Base-by-base conservation (phyloP, 1,139 yeast species). In the Sugiyamaella castrensis region DNA sequence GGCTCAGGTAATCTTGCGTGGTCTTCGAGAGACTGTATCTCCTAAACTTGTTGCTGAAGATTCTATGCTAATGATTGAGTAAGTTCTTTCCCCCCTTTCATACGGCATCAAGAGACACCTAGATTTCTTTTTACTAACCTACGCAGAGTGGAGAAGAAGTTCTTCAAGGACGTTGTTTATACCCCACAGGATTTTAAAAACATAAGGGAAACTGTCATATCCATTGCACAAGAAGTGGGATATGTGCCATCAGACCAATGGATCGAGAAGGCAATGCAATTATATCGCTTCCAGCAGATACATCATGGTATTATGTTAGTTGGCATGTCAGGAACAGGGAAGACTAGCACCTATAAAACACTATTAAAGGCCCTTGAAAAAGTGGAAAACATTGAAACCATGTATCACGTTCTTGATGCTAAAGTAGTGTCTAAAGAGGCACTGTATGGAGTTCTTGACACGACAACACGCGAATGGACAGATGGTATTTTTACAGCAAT, bases 391-490 rank as follows among this genome's bases (percentile, higher is more conserved):
- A 55, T 57, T 2, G 82, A 79, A 13, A 72, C 71, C 45, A 60
- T 71, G 1, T 59, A 65, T 2, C 76, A 75, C 55, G 68, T 72
- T 1, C 76, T 92, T 40, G 95, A 89, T 62, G 83, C 96, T 2
- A 89, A 88, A 60, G 86, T 85, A 1, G 59, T 87, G 55, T 65
- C 78, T 0, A 92, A 91, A 60, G 80, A 76, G 8, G 72, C 75
- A 0, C 68, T 92, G 1, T 88, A 79, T 64, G 98, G 98, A 0
- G 60, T 66, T 2, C 67, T 89, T 32, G 95, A 91, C 59, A 64
- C 76, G 0, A 75, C 87, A 0, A 91, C 98, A 0, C 72, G 95
- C 31, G 98, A 91, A 53, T 92, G 98, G 98, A 78, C 77, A 0
- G 98, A 92, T 69, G 98, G 98, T 9, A 63, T 91, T 10, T 77